Conservation (phyloP, 768 basidiomycete genomes). For the Phylloporus arenicola region DNA sequence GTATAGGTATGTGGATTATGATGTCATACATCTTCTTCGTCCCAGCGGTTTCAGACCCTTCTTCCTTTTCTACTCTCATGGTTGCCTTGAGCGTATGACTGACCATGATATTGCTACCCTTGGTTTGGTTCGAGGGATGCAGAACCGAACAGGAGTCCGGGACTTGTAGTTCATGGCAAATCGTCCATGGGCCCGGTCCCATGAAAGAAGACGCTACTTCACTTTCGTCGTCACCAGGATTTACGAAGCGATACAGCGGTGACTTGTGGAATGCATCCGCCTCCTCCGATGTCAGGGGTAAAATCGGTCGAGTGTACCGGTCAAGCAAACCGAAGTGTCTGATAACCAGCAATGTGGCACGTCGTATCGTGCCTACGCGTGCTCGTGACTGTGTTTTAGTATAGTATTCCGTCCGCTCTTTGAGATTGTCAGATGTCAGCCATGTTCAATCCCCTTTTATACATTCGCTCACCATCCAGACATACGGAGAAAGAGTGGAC, state of each 20-base stretch:
- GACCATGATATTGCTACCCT: conserved; percentile 61
- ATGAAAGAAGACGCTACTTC: conserved; percentile 56
- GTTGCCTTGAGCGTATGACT: conserved; percentile 76
- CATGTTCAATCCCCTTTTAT: neutral
- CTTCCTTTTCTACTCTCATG: conserved; percentile 78
- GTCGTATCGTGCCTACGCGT: conserved; percentile 60
- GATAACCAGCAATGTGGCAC: conserved; percentile 59
- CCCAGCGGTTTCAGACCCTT: conserved; percentile 61
- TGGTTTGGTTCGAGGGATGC: conserved; percentile 65
- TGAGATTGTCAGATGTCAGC: neutral
- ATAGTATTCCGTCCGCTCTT: conserved; percentile 81
- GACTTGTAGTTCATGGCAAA: conserved; percentile 63
- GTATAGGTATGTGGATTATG: conserved; percentile 77
- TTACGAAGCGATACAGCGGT: conserved; percentile 52
- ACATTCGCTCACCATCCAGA: conserved; percentile 67
- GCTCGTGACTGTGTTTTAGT: conserved; percentile 61
- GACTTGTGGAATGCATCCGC: conserved; percentile 58
- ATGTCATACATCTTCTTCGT: conserved; percentile 84
- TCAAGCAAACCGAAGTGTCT: conserved; percentile 39
- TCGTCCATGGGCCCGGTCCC: conserved; percentile 85
- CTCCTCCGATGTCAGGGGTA: conserved; percentile 75
- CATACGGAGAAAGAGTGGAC: conserved; percentile 66
- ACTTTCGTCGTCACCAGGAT: conserved; percentile 46
- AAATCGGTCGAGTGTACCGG: conserved; percentile 52
- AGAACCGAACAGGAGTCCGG: conserved; percentile 59